Evolutionary conservation across 148 eudicot genomes (phyloP), one percentile per base, ranked within the genome.

Genomic region (Vaccinium myrtillus): DNA sequence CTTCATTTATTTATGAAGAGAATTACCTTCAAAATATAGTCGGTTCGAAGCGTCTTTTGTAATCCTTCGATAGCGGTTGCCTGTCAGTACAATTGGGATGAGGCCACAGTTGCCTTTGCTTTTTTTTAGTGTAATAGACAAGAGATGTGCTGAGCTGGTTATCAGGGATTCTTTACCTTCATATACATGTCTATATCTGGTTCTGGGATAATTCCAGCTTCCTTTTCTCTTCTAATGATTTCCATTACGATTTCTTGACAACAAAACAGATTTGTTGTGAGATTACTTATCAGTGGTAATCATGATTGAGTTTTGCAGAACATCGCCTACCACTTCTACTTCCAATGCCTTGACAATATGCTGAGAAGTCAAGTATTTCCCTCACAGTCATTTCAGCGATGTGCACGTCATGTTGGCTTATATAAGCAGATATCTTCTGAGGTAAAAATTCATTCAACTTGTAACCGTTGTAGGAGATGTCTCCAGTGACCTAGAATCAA

Each of bases 301-400:
- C n/a, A 59, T 5, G 65, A 59, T 59, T 59, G 65, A 59, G 65
- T 59, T 49, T 18, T 4, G 18, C 65, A 19, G 30, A n/a, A 76
- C 43, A 76, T 19, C n/a, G 0, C 65, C 78, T 86, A 91, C 98
- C 96, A 87, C 92, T 87, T 61, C 96, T 90, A 81, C 87, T 91
- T 74, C 95, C 94, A 79, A 91, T 89, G 84, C 98, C 98, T 85
- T 93, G 98, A 87, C 94, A 95, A 25, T 89, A 93, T 83, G 94
- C 88, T 59, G 97, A 92, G 84, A 92, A 95, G 78, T 92, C 97
- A 77, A 95, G 36, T 46, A 94, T 88, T 87, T 95, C 97, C 85
- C 94, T 90, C 55, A 95, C 97, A 56, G 98, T 95, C 92, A 95
- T 92, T 83, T 91, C 98, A 67, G 98, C 93, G 43, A 91, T 92